Conservation (phyloP, 75 land plant species). For the Sequoiadendron giganteum region DNA sequence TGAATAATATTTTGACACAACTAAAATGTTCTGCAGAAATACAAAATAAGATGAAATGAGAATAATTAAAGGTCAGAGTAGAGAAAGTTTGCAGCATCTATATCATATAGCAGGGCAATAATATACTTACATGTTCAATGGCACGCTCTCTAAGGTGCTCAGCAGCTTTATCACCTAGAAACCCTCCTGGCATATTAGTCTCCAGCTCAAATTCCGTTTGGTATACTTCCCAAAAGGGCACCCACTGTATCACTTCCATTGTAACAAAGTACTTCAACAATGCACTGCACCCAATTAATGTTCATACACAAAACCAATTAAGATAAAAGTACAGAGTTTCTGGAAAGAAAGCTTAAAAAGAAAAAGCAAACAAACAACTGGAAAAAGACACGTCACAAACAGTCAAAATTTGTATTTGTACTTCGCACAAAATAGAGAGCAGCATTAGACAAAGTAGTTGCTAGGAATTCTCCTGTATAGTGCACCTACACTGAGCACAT, state of each 20-base stretch:
- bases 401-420: neutral
- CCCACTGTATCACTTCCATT: constrained; percentile 98
- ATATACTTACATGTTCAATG: constrained; percentile 85
- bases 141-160: constrained; percentile 87
- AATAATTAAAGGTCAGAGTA: neutral
- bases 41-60: neutral
- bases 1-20: constrained; percentile 94
- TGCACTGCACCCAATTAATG: constrained; percentile 28
- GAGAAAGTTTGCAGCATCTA: neutral
- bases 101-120: neutral
- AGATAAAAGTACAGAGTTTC: neutral
- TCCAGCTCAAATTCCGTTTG: constrained; percentile 85
- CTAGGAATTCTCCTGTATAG: neutral
- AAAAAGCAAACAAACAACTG: neutral
- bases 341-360: neutral
- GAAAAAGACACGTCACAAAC: neutral
- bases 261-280: constrained; percentile 87
- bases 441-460: neutral
- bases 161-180: constrained; percentile 73
- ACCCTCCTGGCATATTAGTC: constrained; percentile 69
- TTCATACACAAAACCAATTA: constrained; percentile 10
- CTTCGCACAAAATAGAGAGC: neutral
- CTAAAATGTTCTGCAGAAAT: constrained; percentile 85
- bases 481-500: neutral
- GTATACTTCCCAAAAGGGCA: constrained; percentile 73